Percentiles rank a stretch among this genome's conserved stretches.
phyloP scores from a whole-genome alignment of 805 yeast genomes.

The Kodamaea laetipori region DNA sequence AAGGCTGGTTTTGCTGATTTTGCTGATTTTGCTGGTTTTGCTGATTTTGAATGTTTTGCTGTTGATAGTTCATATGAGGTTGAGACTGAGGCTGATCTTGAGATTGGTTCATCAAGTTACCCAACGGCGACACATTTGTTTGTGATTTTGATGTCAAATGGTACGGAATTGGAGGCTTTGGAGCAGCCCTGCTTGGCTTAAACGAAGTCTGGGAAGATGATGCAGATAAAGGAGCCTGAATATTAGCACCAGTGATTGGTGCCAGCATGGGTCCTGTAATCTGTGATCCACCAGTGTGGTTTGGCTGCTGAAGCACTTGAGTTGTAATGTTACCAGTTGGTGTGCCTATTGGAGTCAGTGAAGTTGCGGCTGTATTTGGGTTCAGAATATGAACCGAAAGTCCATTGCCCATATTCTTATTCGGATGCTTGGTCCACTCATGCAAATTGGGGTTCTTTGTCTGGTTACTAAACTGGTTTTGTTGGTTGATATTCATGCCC shows the following conservation, averaged over 20 bases:
- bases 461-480: slow-evolving; percentile 10
- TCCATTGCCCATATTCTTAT: slow-evolving; percentile 6
- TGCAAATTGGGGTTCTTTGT: slow-evolving; percentile 31
- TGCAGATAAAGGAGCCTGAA: slow-evolving; percentile 9
- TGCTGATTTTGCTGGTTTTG: not conserved
- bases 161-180: slow-evolving; percentile 47
- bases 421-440: slow-evolving; percentile 46
- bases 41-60: not conserved
- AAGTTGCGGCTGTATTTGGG: slow-evolving; percentile 1
- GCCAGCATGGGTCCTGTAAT: slow-evolving; percentile 6
- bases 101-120: slow-evolving; percentile 31
- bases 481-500: slow-evolving; percentile 25
- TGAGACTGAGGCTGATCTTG: slow-evolving; percentile 9
- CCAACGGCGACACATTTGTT: slow-evolving; percentile 33
- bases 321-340: slow-evolving; percentile 10
- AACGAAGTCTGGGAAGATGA: slow-evolving; percentile 19
- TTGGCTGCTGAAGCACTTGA: slow-evolving; percentile 8
- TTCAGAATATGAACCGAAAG: slow-evolving; percentile 7
- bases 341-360: slow-evolving; percentile 4
- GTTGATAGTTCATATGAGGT: too few species aligned
- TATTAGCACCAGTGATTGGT: slow-evolving; percentile 14
- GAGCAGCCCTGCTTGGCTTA: slow-evolving; percentile 44
- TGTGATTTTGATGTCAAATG: slow-evolving; percentile 27
- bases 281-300: slow-evolving; percentile 2
- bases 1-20: not conserved